Evolutionary conservation across 805 yeast genomes (phyloP).

Genomic region (Debaryomyces hansenii): DNA sequence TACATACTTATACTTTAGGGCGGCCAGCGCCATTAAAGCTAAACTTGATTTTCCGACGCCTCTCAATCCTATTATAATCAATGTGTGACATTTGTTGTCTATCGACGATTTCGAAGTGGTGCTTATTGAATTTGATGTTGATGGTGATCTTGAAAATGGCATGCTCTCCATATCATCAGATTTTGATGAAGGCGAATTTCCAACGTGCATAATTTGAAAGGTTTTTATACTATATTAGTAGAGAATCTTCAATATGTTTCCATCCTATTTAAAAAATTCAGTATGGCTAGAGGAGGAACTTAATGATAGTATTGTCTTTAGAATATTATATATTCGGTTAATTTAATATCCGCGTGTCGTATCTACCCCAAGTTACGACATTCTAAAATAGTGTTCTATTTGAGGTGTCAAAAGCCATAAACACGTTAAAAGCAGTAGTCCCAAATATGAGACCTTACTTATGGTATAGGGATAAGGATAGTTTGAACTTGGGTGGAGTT

Average conservation of each 20-base stretch:
- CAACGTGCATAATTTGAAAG: not conserved
- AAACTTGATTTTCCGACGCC: conserved; percentile 19
- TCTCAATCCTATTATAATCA: conserved; percentile 14
- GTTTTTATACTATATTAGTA: too few relatives aligned
- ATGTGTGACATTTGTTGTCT: not conserved
- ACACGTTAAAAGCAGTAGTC: too few relatives aligned
- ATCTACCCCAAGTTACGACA: not conserved
- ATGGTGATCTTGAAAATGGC: not conserved
- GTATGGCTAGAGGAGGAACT: not conserved
- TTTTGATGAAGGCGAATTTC: not conserved
- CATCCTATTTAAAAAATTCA: not conserved
- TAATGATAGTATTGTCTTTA: not conserved
- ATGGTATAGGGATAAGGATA: conserved; percentile 38
- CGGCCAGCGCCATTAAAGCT: conserved; percentile 17
- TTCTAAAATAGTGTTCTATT: not conserved
- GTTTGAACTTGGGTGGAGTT: conserved; percentile 39
- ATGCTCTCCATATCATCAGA: not conserved
- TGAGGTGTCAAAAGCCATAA: too few relatives aligned
- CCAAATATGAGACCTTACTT: conserved; percentile 13
- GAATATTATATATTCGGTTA: not conserved
- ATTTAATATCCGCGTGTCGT: not conserved
- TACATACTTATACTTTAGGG: conserved; percentile 11
- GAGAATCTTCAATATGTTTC: not conserved
- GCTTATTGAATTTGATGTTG: not conserved
- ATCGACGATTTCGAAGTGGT: not conserved